Base-by-base conservation (phyloP, 768 basidiomycete species). In the Coprinopsis marcescibilis region DNA sequence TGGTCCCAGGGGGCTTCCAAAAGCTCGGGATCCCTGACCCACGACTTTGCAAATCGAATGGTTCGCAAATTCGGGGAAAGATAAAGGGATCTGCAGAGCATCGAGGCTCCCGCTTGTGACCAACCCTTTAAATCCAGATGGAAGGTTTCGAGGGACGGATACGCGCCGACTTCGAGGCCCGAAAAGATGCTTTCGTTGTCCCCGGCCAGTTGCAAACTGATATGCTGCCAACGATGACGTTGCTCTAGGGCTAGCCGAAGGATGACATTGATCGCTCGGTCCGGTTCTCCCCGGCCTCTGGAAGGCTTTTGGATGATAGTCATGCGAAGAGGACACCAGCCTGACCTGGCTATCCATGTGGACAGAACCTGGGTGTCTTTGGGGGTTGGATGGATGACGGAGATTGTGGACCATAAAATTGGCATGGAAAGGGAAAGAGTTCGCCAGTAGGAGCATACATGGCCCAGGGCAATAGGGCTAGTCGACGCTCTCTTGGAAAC, bases 361-460 rank as follows among this genome's bases (percentile, higher is more conserved):
- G 13, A 10, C 2, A 44, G n/a, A 10, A 30, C 33, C 14, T 25
- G 43, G 14, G 33, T 23, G n/a, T 30, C 26, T 8, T 14, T 8
- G n/a, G 14, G 29, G 2, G 2, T 34, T 21, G 37, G 19, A 8
- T 14, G 25, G 4, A 4, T n/a, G 11, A 39, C 17, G 10, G 23
- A 43, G n/a, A 52, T 34, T 3, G 14, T 14, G 14, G 40, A 41
- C 51, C 51, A 52, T 13, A 52, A 34, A 1, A 17, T 29, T 7
- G 51, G 51, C 33, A 43, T 47, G 6, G 46, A 43, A 13, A 47
- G n/a, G 12, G 51, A 45, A 7, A 52, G 17, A 6, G 29, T 20
- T 14, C 45, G 38, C 46, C 50, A 51, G 17, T 39, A 32, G n/a
- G 14, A 17, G 27, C 45, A 51, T 5, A 51, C 50, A 25, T 30